Percentiles rank a stretch among this genome's conserved stretches.
Evolutionary conservation across 108 stramenopile genomes (phyloP).

Genomic region (Fistulifera pelliculosa): DNA sequence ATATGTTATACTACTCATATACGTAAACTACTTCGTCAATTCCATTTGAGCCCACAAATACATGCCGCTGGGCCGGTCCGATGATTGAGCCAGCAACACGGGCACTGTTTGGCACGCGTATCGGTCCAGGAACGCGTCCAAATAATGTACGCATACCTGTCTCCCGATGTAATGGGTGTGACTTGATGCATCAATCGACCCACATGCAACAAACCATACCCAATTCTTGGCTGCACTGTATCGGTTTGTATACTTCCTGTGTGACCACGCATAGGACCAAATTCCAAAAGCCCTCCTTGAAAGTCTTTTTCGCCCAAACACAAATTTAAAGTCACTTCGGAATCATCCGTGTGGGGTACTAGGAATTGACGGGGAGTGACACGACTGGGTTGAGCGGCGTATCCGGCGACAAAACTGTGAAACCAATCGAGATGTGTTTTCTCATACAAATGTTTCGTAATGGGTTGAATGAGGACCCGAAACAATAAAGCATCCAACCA

Average conservation of each 20-base stretch:
- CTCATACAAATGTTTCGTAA: slow-evolving; percentile 48
- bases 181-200: slow-evolving; percentile 78
- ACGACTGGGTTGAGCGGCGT: slow-evolving; percentile 36
- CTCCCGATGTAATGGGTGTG: slow-evolving; percentile 47
- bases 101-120: slow-evolving; percentile 38
- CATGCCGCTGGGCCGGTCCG: slow-evolving; percentile 31
- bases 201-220: slow-evolving; percentile 58
- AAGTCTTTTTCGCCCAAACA: slow-evolving; percentile 61
- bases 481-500: slow-evolving; percentile 74
- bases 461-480: slow-evolving; percentile 53
- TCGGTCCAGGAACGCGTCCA: slow-evolving; percentile 64
- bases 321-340: slow-evolving; percentile 75
- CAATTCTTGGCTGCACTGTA: slow-evolving; percentile 42
- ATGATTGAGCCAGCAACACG: slow-evolving; percentile 75
- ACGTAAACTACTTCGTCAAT: too few relatives aligned
- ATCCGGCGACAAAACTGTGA: slow-evolving; percentile 73
- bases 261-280: slow-evolving; percentile 60
- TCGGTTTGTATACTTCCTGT: slow-evolving; percentile 17
- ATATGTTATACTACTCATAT: too few relatives aligned
- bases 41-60: slow-evolving; percentile 50
- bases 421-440: slow-evolving; percentile 67
- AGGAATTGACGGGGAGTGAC: slow-evolving; percentile 44
- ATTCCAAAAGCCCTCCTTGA: slow-evolving; percentile 53
- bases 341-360: slow-evolving; percentile 78
- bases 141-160: slow-evolving; percentile 68